Conservation (phyloP, 768 basidiomycete species). For the Calocybe cyanea region DNA sequence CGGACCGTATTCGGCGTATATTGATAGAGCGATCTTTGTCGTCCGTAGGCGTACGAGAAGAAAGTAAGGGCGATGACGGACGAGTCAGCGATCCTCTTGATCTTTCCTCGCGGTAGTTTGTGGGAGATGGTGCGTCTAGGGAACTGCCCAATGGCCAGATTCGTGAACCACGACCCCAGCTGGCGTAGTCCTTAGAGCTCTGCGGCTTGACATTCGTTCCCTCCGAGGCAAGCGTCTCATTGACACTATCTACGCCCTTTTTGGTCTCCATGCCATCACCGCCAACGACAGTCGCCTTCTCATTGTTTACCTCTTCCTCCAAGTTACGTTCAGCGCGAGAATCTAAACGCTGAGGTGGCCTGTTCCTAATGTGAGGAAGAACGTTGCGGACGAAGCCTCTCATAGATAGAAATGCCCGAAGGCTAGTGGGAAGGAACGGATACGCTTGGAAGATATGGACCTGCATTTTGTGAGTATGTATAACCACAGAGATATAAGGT, state of each 20-base stretch:
- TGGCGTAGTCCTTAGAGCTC: slow-evolving; percentile 14
- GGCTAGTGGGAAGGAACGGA: slow-evolving; percentile 67
- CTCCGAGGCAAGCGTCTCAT: slow-evolving; percentile 16
- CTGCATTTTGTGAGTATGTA: slow-evolving; percentile 30
- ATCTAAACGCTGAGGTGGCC: slow-evolving; percentile 50
- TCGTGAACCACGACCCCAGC: slow-evolving; percentile 16
- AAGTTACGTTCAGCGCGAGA: slow-evolving; percentile 54
- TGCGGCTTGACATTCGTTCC: slow-evolving; percentile 10
- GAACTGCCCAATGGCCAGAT: slow-evolving; percentile 20
- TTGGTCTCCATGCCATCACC: slow-evolving; percentile 67
- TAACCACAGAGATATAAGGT: not conserved
- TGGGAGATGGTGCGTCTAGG: slow-evolving; percentile 18
- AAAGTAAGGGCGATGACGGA: slow-evolving; percentile 10
- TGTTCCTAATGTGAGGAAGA: slow-evolving; percentile 50
- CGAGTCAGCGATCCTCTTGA: slow-evolving; percentile 5
- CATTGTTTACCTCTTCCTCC: slow-evolving; percentile 68
- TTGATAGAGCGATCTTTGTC: slow-evolving; percentile 13
- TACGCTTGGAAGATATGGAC: slow-evolving; percentile 91
- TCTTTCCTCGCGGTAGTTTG: slow-evolving; percentile 16
- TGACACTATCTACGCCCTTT: slow-evolving; percentile 34
- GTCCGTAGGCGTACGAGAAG: slow-evolving; percentile 3
- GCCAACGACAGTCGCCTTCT: slow-evolving; percentile 61
- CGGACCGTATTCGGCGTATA: slow-evolving; percentile 31
- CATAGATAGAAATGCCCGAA: slow-evolving; percentile 68
- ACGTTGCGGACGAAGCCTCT: slow-evolving; percentile 61